phyloP scores from a whole-genome alignment of 768 basidiomycete species.

The Sporobolomyces roseus region DNA sequence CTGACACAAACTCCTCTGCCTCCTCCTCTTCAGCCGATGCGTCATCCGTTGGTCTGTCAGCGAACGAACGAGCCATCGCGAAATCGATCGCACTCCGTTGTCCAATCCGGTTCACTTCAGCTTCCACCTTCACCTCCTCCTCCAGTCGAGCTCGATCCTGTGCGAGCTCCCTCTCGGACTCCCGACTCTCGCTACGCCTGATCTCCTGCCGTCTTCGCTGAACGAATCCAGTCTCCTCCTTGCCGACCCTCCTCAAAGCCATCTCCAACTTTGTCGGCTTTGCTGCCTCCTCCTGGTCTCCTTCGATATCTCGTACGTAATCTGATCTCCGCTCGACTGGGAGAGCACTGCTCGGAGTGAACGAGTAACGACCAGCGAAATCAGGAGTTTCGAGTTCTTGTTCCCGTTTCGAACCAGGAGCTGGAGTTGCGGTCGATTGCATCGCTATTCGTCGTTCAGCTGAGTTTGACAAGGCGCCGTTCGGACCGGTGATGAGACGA shows the following conservation, averaged over 20 bases:
- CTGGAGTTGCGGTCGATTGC: background rate
- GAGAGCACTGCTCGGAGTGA: slow-evolving; percentile 10
- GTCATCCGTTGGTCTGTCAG: background rate
- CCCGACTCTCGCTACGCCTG: background rate
- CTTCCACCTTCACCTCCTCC: background rate
- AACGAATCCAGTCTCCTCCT: background rate
- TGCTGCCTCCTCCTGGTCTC: background rate
- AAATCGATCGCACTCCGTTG: slow-evolving; percentile 32
- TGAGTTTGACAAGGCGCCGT: slow-evolving; percentile 27
- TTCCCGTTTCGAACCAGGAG: background rate
- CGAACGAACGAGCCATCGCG: slow-evolving; percentile 28
- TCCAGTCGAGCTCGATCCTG: background rate
- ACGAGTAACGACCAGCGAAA: slow-evolving; percentile 20
- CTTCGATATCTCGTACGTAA: background rate
- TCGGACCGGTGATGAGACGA: slow-evolving; percentile 33
- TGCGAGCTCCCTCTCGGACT: no score
- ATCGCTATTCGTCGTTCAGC: slow-evolving; percentile 24
- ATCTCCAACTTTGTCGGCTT: slow-evolving; percentile 8
- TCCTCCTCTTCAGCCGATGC: background rate
- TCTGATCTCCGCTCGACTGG: slow-evolving; percentile 7
- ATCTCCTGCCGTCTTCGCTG: background rate
- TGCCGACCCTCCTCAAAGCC: background rate
- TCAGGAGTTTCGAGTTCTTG: slow-evolving; percentile 20
- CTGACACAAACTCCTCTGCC: background rate
- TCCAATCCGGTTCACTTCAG: slow-evolving; percentile 1